A percentile compares a stretch with the other conserved stretches of the same genome.
These are phyloP conservation scores for Stachybotrys chartarum DNA, from an alignment of 2,329 filamentous ascomycete species.

Conservation along the genomic window DNA sequence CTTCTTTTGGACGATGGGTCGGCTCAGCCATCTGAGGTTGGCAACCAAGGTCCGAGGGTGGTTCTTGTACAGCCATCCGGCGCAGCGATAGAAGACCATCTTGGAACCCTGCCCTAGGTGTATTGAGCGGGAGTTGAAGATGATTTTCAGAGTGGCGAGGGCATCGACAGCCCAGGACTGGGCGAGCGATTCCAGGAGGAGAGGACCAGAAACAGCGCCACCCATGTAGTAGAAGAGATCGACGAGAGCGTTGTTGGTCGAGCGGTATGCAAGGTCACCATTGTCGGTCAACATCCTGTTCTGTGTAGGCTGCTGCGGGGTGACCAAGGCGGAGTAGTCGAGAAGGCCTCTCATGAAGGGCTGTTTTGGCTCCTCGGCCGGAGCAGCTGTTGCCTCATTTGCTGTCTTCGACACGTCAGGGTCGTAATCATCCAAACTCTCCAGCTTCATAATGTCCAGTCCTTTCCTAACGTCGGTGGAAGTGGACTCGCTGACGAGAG, in stretches of 20 bases:
- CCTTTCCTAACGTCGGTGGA: constrained; percentile 13
- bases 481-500: constrained; percentile 16
- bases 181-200: constrained; percentile 32
- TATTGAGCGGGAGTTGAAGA: constrained; percentile 55
- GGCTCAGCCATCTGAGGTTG: constrained; percentile 48
- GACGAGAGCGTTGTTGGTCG: constrained; percentile 37
- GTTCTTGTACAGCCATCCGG: constrained; percentile 47
- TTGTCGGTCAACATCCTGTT: constrained; percentile 48
- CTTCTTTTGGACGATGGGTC: constrained; percentile 50
- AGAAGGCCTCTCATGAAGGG: constrained; percentile 28
- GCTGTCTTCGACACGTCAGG: neutral
- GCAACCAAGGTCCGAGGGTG: constrained; percentile 47
- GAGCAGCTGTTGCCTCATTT: neutral
- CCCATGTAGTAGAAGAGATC: constrained; percentile 49
- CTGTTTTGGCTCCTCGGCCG: constrained; percentile 4
- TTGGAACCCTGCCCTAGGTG: constrained; percentile 49
- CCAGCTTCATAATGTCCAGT: constrained; percentile 3
- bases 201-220: constrained; percentile 25
- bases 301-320: constrained; percentile 11
- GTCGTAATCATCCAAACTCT: neutral
- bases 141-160: constrained; percentile 45
- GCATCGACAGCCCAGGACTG: constrained; percentile 40
- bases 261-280: constrained; percentile 37
- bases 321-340: constrained; percentile 7
- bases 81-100: constrained; percentile 40